Base-by-base conservation (phyloP, 2,329 filamentous ascomycete genomes). In the Cercospora sp. region DNA sequence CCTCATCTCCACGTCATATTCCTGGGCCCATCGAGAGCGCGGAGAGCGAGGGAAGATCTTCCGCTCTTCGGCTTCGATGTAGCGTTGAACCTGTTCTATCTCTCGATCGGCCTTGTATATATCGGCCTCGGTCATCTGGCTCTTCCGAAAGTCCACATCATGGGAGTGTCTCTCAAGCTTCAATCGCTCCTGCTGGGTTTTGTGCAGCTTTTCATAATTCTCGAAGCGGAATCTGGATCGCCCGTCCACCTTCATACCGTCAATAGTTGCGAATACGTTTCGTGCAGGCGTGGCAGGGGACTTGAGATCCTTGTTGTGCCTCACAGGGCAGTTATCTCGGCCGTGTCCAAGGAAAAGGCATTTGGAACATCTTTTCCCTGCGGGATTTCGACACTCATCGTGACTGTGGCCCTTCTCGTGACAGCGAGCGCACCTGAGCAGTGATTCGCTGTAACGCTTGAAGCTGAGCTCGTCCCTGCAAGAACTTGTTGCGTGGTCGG, bases 351-450 rank as follows among this genome's bases (percentile, higher is more conserved):
- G 58, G 18, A 28, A 28, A 18, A 57, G 36, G 33, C 61, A 68
- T 31, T 65, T 65, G 23, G 42, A 18, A 42, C 66, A 68, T 33
- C 40, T 33, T 45, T 64, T 59, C 3, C 60, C 53, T 4, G 40
- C 31, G 13, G 68, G 68, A 42, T 65, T 65, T 26, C 42, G 33
- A 51, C 68, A 69, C 13, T 60, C 62, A 36, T 68, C 66, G 30
- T 55, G 28, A n/a, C 26, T 66, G 36, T 71, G 69, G 20, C 67
- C 68, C 45, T 53, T 55, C 12, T 55, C 30, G 31, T 48, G 58
- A 55, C 69, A 71, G 31, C 23, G 23, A 12, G 30, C 28, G 48
- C 69, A 71, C 26, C 28, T 48, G 18, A 69, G 18, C 30, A 59
- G 55, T 12, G 55, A 59, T 36, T 59, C 28, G n/a, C 55, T 59